Percentiles rank a stretch among this genome's conserved stretches.
Conservation (phyloP, 1,284 basidiomycete species). For the Kalmanozyma brasiliensis region DNA sequence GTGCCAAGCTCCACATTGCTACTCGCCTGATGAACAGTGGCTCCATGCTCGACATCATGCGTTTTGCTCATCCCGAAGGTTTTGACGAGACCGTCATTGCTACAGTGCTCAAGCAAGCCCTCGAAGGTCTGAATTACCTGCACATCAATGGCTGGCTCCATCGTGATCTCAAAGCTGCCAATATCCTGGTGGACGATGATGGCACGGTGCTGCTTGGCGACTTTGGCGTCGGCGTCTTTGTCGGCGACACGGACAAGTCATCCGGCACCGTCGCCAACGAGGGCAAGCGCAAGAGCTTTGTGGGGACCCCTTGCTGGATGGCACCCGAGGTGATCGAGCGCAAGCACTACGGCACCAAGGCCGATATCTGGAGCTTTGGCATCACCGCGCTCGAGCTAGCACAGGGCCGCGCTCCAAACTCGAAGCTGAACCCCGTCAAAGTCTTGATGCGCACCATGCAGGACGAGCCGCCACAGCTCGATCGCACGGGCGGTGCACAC, state of each 20-base stretch:
- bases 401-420: constrained; percentile 82
- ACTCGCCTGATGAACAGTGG: constrained; percentile 88
- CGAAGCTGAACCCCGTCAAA: constrained; percentile 78
- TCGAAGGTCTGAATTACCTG: constrained; percentile 86
- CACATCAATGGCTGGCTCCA: constrained; percentile 90
- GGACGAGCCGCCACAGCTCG: constrained; percentile 74
- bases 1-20: constrained; percentile 84
- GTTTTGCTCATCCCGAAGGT: constrained; percentile 82
- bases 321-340: constrained; percentile 88
- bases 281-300: constrained; percentile 80
- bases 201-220: constrained; percentile 89
- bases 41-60: constrained; percentile 85
- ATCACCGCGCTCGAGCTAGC: constrained; percentile 85
- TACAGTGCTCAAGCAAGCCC: constrained; percentile 82
- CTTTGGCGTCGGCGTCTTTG: constrained; percentile 84
- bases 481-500: constrained; percentile 77
- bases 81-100: constrained; percentile 86
- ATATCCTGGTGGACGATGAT: constrained; percentile 74
- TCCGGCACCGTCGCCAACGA: constrained; percentile 60
- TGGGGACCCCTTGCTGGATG: constrained; percentile 95
- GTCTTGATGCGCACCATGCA: constrained; percentile 76
- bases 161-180: constrained; percentile 84
- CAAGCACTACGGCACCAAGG: constrained; percentile 80
- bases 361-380: constrained; percentile 91
- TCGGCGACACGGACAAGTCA: constrained; percentile 71